Evolutionary conservation across 331 rosid genomes (phyloP).

Genomic region (Arachis monticola): DNA sequence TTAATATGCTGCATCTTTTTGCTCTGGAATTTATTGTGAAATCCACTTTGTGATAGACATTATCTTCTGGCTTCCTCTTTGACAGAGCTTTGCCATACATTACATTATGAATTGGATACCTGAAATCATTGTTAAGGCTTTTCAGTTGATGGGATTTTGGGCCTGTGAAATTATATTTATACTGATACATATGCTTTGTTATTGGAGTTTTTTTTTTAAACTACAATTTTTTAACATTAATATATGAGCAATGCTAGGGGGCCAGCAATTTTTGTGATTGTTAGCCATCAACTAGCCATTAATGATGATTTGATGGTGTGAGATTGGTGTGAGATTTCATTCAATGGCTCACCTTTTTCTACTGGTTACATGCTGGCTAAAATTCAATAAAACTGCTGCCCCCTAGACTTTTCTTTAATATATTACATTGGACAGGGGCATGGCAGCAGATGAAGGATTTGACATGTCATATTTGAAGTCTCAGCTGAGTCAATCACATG

Average conservation of each 20-base stretch:
- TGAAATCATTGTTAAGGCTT: background rate
- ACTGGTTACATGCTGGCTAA: too few species aligned
- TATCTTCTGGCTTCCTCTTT: background rate
- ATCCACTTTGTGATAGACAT: constrained; percentile 6
- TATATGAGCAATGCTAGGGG: background rate
- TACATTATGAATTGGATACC: background rate
- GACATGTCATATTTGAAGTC: constrained; percentile 61
- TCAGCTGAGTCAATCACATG: constrained; percentile 62
- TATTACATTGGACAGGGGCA: constrained; percentile 54
- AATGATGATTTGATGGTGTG: too few species aligned
- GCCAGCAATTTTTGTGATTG: too few species aligned
- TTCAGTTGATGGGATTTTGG: constrained; percentile 15
- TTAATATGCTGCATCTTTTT: constrained; percentile 25
- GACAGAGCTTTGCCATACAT: constrained; percentile 29
- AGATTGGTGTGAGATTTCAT: too few species aligned
- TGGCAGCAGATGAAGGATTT: constrained; percentile 76
- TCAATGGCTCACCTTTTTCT: too few species aligned
- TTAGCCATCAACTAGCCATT: too few species aligned
- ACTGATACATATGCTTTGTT: background rate
- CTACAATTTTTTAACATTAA: constrained; percentile 14
- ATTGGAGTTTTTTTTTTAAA: background rate
- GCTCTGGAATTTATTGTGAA: constrained; percentile 5
- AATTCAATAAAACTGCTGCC: too few species aligned
- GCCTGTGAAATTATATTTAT: constrained; percentile 15
- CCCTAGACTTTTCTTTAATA: background rate